Percentiles rank a stretch among this genome's conserved stretches.
Conservation (phyloP, 1,139 yeast species). For the Arxiozyma slooffiae region DNA sequence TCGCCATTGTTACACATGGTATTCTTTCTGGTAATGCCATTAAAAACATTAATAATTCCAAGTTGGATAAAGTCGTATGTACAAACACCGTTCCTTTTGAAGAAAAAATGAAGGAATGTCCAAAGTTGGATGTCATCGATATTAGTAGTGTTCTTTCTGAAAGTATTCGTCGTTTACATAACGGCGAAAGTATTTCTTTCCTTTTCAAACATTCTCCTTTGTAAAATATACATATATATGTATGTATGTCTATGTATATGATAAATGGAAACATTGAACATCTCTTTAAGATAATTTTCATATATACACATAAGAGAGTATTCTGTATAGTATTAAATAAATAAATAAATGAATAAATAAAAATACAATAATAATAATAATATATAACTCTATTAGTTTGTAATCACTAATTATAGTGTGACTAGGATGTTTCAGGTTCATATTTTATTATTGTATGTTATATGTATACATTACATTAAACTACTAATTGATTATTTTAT, state of each 20-base stretch:
- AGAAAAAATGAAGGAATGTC: constrained; percentile 59
- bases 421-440: not conserved
- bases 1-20: constrained; percentile 95
- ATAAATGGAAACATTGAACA: not conserved
- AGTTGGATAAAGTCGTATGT: constrained; percentile 72
- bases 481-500: constrained; percentile 6
- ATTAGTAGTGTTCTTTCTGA: constrained; percentile 90
- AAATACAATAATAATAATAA: not conserved
- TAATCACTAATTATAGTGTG: too few relatives aligned
- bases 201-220: constrained; percentile 69
- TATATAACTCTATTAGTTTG: too few relatives aligned
- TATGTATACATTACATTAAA: not conserved
- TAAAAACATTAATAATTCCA: constrained; percentile 68
- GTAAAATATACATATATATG: too few relatives aligned
- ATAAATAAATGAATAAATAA: too few relatives aligned
- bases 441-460: not conserved
- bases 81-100: constrained; percentile 92
- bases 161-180: constrained; percentile 89
- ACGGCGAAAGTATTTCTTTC: constrained; percentile 92
- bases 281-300: not conserved
- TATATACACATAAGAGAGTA: too few relatives aligned
- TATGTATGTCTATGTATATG: too few relatives aligned
- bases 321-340: too few relatives aligned
- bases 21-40: constrained; percentile 83
- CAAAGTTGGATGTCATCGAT: constrained; percentile 73